phyloP scores from a whole-genome alignment of 2,329 filamentous ascomycete species.

The Conoideocrella luteorostrata region DNA sequence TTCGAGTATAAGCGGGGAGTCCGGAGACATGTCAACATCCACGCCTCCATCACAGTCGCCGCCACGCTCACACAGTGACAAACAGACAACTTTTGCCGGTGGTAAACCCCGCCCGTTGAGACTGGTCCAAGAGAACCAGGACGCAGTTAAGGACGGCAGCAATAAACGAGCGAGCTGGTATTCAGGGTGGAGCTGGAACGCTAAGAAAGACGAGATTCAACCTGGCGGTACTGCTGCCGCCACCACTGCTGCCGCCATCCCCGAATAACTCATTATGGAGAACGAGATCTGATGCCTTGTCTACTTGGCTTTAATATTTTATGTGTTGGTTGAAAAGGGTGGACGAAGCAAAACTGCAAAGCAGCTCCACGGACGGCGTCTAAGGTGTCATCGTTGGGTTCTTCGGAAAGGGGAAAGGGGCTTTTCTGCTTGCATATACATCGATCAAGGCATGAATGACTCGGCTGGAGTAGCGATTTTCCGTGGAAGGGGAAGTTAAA shows the following conservation, averaged over 20 bases:
- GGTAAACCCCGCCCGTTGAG: constrained; percentile 78
- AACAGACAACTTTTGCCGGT: constrained; percentile 52
- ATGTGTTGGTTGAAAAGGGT: too few species aligned
- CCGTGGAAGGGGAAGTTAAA: too few species aligned
- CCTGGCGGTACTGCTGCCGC: constrained; percentile 19
- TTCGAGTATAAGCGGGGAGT: constrained; percentile 62
- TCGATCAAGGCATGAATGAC: neutral
- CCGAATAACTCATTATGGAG: constrained; percentile 21
- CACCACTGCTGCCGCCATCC: constrained; percentile 26
- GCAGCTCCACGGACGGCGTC: neutral
- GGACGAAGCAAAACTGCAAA: neutral
- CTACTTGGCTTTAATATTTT: too few species aligned
- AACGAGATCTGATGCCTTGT: neutral
- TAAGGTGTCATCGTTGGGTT: neutral
- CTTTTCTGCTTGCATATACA: neutral
- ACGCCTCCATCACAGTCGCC: constrained; percentile 48
- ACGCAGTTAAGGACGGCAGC: constrained; percentile 35
- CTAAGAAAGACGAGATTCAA: constrained; percentile 42
- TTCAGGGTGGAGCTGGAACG: constrained; percentile 49
- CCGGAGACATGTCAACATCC: constrained; percentile 42
- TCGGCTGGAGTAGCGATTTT: too few species aligned
- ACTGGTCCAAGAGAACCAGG: constrained; percentile 72
- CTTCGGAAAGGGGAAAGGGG: neutral
- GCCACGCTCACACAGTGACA: constrained; percentile 43
- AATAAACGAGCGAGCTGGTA: constrained; percentile 59